Percentiles rank a stretch among this genome's conserved stretches.
phyloP scores from a whole-genome alignment of 352 stramenopile genomes.

The Phytopythium aichiense region DNA sequence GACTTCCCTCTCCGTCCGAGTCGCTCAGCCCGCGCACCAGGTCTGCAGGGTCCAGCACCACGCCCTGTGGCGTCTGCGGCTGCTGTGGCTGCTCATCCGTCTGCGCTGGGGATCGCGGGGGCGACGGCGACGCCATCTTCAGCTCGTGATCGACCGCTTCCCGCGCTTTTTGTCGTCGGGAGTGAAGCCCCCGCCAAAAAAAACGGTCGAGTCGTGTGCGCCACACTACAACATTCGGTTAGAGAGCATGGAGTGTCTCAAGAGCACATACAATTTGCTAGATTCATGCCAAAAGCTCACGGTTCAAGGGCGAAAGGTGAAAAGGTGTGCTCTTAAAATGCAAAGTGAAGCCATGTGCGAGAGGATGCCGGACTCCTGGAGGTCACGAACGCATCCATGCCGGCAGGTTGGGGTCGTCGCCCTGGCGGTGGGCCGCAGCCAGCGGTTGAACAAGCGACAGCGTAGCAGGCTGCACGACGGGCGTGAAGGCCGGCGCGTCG shows the following conservation, averaged over 20 bases:
- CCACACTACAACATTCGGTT: not conserved
- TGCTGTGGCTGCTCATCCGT: not conserved
- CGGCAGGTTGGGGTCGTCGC: constrained; percentile 17
- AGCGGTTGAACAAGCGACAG: not conserved
- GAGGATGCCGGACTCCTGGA: too few species aligned
- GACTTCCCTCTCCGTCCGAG: constrained; percentile 23
- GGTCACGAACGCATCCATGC: constrained; percentile 24
- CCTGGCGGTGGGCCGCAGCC: not conserved
- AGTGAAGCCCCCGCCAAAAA: not conserved
- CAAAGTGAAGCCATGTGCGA: not conserved
- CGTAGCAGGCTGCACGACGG: constrained; percentile 20
- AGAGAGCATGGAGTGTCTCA: not conserved
- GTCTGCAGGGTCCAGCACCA: constrained; percentile 6
- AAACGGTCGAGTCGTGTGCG: not conserved
- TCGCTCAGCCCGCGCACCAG: constrained; percentile 13
- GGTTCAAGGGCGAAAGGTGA: not conserved
- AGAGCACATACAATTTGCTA: not conserved
- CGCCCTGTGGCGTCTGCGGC: not conserved
- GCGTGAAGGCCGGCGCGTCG: constrained; percentile 8
- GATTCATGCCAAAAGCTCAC: not conserved
- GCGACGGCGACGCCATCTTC: constrained; percentile 4
- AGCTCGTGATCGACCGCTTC: not conserved
- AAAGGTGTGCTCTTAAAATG: not conserved
- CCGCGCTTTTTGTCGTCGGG: not conserved
- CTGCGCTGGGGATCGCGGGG: not conserved